phyloP scores from a whole-genome alignment of 83 land plant species.

The Diphasiastrum complanatum region DNA sequence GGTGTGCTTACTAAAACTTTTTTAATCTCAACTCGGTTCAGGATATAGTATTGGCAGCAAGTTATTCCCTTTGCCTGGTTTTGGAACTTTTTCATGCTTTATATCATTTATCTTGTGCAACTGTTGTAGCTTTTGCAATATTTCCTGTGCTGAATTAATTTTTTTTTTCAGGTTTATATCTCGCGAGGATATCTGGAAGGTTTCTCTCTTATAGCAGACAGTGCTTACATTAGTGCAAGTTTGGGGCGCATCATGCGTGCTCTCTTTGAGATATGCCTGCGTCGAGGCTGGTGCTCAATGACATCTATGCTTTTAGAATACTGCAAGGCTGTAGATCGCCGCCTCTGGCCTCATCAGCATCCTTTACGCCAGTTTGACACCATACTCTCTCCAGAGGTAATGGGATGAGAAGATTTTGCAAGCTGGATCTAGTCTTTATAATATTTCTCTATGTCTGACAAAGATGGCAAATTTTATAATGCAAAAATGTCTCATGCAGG shows the following conservation, averaged over 20 bases:
- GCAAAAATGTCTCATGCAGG: constrained; percentile 33
- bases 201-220: constrained; percentile 87
- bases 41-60: no score
- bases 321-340: constrained; percentile 98
- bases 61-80: no score
- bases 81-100: no score
- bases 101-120: no score
- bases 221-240: constrained; percentile 92
- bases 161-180: constrained; percentile 55
- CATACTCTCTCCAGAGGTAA: constrained; percentile 70
- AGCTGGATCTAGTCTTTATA: no score
- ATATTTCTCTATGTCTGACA: no score
- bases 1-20: no score
- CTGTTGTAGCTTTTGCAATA: no score
- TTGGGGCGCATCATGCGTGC: constrained; percentile 96
- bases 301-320: constrained; percentile 70
- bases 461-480: no score
- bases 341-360: constrained; percentile 96
- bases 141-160: no score
- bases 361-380: constrained; percentile 89
- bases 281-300: constrained; percentile 95
- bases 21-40: no score
- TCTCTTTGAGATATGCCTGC: constrained; percentile 88
- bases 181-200: constrained; percentile 71
- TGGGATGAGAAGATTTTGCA: no score